Evolutionary conservation across 148 eudicot species (phyloP).

Genomic region (Vaccinium macrocarpon): DNA sequence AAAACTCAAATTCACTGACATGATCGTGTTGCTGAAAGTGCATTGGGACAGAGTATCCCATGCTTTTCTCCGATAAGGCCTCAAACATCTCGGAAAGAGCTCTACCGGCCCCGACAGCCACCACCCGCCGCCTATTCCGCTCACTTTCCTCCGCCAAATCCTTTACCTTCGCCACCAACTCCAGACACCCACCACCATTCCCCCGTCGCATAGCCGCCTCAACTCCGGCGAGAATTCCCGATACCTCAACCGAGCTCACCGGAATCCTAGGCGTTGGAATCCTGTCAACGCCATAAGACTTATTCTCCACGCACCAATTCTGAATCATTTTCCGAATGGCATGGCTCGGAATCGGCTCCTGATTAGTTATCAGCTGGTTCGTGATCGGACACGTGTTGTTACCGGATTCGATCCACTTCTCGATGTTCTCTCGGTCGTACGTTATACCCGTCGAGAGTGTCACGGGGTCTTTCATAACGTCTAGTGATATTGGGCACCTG

Average conservation of each 20-base stretch:
- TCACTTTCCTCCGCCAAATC: constrained; percentile 55
- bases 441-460: constrained; percentile 46
- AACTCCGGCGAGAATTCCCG: constrained; percentile 33
- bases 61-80: constrained; percentile 24
- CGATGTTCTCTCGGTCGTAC: constrained; percentile 39
- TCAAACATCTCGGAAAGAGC: constrained; percentile 39
- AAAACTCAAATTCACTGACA: neutral
- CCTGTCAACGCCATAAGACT: constrained; percentile 31
- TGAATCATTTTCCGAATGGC: constrained; percentile 39
- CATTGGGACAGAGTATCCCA: neutral
- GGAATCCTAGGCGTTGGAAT: constrained; percentile 48
- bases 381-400: constrained; percentile 41
- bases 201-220: neutral
- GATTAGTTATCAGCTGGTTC: constrained; percentile 15
- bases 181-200: constrained; percentile 12
- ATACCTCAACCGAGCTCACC: constrained; percentile 36
- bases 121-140: constrained; percentile 46
- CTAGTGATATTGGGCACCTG: constrained; percentile 44
- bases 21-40: neutral
- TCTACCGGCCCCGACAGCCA: constrained; percentile 29
- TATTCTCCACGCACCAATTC: constrained; percentile 43
- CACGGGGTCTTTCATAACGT: constrained; percentile 49
- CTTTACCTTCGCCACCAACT: constrained; percentile 38
- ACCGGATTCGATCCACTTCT: constrained; percentile 42
- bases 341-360: constrained; percentile 39